phyloP scores from a whole-genome alignment of 2,329 filamentous ascomycete genomes.

The Emmonsia crescens region DNA sequence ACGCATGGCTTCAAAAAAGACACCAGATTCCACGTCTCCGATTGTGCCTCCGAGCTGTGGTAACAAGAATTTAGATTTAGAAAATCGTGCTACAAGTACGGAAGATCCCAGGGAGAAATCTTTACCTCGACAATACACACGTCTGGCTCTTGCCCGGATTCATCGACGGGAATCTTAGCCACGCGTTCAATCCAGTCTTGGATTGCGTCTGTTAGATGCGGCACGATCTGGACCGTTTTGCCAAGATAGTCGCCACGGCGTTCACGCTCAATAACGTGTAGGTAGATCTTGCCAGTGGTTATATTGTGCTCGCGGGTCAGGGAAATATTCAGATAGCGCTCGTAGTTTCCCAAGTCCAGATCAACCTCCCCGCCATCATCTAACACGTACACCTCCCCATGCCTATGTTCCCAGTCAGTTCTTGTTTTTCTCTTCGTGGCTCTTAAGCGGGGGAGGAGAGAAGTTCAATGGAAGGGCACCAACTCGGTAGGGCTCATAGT shows the following conservation, averaged over 20 bases:
- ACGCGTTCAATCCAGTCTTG: slow-evolving; percentile 87
- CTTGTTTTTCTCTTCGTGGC: not conserved
- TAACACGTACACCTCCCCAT: slow-evolving; percentile 83
- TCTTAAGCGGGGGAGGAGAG: slow-evolving; percentile 1
- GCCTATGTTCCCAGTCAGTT: slow-evolving; percentile 36
- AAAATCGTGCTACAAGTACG: not conserved
- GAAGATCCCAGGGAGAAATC: not conserved
- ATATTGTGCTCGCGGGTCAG: slow-evolving; percentile 86
- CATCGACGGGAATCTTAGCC: slow-evolving; percentile 73
- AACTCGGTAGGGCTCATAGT: slow-evolving; percentile 58
- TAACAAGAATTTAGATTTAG: slow-evolving; percentile 45
- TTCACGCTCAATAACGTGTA: slow-evolving; percentile 71
- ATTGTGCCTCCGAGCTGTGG: slow-evolving; percentile 42
- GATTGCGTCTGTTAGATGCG: slow-evolving; percentile 65
- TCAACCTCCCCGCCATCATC: slow-evolving; percentile 71
- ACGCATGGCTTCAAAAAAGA: slow-evolving; percentile 74
- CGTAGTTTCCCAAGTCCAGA: slow-evolving; percentile 66
- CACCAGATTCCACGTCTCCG: slow-evolving; percentile 72
- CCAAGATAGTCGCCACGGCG: slow-evolving; percentile 70
- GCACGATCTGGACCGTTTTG: slow-evolving; percentile 77
- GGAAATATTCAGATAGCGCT: slow-evolving; percentile 70
- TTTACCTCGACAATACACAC: slow-evolving; percentile 72
- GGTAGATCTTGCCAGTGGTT: slow-evolving; percentile 93
- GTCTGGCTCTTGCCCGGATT: slow-evolving; percentile 70
- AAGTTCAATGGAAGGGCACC: slow-evolving; percentile 12